phyloP scores from a whole-genome alignment of 202 grass and related monocot species.

The Setaria italica region DNA sequence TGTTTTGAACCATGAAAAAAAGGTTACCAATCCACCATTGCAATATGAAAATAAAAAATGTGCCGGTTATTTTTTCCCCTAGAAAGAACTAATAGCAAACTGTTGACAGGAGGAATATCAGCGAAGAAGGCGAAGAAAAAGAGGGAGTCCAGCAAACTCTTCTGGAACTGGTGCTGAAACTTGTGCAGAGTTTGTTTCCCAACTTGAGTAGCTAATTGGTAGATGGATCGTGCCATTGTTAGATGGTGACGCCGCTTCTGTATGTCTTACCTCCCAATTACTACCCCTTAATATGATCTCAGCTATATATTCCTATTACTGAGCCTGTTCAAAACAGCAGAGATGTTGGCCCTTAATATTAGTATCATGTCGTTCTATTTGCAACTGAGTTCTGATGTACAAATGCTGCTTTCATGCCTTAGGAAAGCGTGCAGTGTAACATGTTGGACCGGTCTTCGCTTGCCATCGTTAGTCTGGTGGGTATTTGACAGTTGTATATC shows the following conservation, averaged over 20 bases:
- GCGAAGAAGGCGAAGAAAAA: not conserved
- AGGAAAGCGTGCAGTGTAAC: no score
- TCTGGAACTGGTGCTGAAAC: not conserved
- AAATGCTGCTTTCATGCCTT: not conserved
- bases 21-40: not conserved
- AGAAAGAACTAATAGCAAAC: not conserved
- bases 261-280: not conserved
- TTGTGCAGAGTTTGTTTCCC: not conserved
- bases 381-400: not conserved
- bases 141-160: no score
- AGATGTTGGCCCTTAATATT: not conserved
- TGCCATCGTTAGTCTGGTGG: not conserved
- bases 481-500: no score
- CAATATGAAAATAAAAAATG: not conserved
- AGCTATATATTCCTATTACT: not conserved
- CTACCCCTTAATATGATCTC: not conserved
- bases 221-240: not conserved
- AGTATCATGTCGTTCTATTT: not conserved
- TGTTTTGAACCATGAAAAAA: not conserved
- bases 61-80: not conserved
- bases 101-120: not conserved
- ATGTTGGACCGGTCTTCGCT: not conserved
- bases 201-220: not conserved
- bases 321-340: not conserved
- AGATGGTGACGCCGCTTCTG: no score